Base-by-base conservation (phyloP, 306 rosid species). In the Abrus pulchellus region DNA sequence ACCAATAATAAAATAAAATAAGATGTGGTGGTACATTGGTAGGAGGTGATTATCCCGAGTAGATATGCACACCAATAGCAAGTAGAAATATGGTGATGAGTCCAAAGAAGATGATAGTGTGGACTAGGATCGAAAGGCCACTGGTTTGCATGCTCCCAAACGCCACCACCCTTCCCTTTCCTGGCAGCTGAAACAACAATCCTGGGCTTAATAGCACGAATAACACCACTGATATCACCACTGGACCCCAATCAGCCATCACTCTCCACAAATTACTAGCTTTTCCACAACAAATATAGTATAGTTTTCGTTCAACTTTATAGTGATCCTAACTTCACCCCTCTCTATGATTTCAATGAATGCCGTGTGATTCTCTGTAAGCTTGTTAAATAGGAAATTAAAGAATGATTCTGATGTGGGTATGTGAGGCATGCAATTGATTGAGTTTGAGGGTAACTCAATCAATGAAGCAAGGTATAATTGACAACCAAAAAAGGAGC, bases 171-270 rank as follows among this genome's bases (percentile, higher is more conserved):
- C 52, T 91, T 7, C 80, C 77, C 68, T 10, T 87, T 33, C 87
- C 95, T 0, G 95, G 95, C 13, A 91, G 76, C 85, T 91, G 93
- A 72, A 91, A 84, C 76, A 91, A 36, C n/a, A 91, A 33, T 75
- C 95, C 93, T 28, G 93, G 95, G 62, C 93, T 91, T 13, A 91
- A 68, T 44, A 91, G 88, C 85, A 91, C 88, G 40, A 91, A 91
- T 72, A 91, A 80, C 84, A 91, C 88, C 90, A 91, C 95, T n/a
- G 93, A 89, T 74, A 91, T 86, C 80, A 91, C 93, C 83, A 89
- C 96, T 5, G 95, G 93, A 53, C 89, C 96, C 96, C 93, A 91
- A 83, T 91, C 96, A 8, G 87, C 91, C 87, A 79, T 78, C 54
- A 68, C 80, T n/a, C 8, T 43, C 0, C 44, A 71, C 47, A 43